A percentile compares a stretch with the other conserved stretches of the same genome.
Conservation (phyloP, 179 eudicot species). For the Silene noctiflora region DNA sequence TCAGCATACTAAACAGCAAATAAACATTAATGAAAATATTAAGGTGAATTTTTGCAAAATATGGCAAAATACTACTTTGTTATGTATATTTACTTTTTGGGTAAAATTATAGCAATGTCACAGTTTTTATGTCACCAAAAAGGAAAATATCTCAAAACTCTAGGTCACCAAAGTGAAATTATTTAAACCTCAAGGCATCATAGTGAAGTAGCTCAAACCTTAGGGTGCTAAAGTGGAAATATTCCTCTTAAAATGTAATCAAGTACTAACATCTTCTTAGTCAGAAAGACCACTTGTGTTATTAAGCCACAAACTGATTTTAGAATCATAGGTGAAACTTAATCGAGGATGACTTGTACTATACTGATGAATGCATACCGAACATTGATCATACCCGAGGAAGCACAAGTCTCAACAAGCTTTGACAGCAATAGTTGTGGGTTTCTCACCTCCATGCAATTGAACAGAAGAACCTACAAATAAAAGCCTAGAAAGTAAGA, state of each 20-base stretch:
- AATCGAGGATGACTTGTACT: neutral
- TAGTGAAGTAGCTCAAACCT: neutral
- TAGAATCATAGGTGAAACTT: neutral
- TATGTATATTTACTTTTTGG: no score
- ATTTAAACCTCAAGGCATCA: neutral
- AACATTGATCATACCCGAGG: constrained; percentile 48
- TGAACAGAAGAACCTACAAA: constrained; percentile 71
- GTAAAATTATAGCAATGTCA: no score
- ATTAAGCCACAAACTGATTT: neutral
- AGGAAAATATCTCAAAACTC: neutral
- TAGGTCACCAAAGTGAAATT: no score
- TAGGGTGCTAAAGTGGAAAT: neutral
- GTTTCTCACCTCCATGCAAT: constrained; percentile 82
- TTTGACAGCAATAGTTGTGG: constrained; percentile 66
- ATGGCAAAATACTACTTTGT: no score
- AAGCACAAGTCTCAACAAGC: constrained; percentile 66
- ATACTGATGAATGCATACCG: constrained; percentile 3
- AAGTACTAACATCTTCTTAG: neutral
- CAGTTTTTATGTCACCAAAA: no score
- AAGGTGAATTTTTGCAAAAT: no score
- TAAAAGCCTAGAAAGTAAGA: neutral
- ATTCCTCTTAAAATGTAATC: neutral
- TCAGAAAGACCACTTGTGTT: neutral
- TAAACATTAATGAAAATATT: no score
- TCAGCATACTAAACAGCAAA: no score